These are phyloP conservation scores for Tarenaya hassleriana DNA, from an alignment of 345 rosid species.

Conservation along the genomic window DNA sequence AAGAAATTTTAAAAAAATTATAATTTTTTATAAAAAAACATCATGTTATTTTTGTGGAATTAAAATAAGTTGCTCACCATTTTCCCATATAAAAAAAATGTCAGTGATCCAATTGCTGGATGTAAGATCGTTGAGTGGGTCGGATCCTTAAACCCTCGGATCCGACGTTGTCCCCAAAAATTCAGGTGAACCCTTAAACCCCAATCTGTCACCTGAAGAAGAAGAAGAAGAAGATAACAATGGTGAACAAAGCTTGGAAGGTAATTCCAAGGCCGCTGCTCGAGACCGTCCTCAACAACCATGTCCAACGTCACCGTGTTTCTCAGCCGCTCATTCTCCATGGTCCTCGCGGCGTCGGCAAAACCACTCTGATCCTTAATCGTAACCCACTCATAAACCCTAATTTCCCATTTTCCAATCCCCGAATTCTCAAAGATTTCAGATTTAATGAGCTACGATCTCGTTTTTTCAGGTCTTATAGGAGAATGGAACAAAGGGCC, in stretches of 20 bases:
- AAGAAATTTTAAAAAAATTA: too few species aligned
- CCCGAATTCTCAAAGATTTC: not conserved
- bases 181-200: constrained; percentile 27
- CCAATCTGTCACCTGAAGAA: not conserved
- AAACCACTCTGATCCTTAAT: constrained; percentile 85
- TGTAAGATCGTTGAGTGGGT: constrained; percentile 25
- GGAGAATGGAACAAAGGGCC: constrained; percentile 80
- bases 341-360: constrained; percentile 98
- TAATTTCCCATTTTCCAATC: not conserved
- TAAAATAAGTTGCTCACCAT: too few species aligned
- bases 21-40: too few species aligned
- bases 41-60: too few species aligned
- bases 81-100: not conserved
- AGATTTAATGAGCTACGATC: constrained; percentile 18
- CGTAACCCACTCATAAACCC: constrained; percentile 32
- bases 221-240: constrained; percentile 27
- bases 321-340: constrained; percentile 91
- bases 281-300: constrained; percentile 83
- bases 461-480: constrained; percentile 49
- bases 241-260: constrained; percentile 86
- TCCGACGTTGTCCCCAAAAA: constrained; percentile 24
- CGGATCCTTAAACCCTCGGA: constrained; percentile 14
- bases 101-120: constrained; percentile 13
- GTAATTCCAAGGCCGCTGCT: constrained; percentile 74
- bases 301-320: constrained; percentile 91